These are phyloP conservation scores for Chrysosporium queenslandicum DNA, from an alignment of 2,329 filamentous ascomycete species.

Conservation along the genomic window DNA sequence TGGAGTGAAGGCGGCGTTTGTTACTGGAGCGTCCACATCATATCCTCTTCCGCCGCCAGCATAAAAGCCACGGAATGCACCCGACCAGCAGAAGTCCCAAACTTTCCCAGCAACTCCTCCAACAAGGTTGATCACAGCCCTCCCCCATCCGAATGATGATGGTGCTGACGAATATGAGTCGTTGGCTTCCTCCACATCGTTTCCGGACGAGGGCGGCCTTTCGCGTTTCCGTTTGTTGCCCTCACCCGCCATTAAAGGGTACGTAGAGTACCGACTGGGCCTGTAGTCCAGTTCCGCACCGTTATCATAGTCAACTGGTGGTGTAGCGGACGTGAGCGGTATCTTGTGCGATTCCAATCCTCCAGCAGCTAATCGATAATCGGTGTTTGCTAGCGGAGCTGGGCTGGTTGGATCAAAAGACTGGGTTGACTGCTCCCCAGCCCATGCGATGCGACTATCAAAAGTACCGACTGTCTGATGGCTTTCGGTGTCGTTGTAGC, in stretches of 20 bases:
- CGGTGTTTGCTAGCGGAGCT: slow-evolving; percentile 31
- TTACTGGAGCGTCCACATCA: slow-evolving; percentile 36
- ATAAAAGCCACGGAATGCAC: slow-evolving; percentile 71
- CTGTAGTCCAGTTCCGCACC: slow-evolving; percentile 34
- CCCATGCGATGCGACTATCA: slow-evolving; percentile 8
- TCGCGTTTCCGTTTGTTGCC: slow-evolving; percentile 14
- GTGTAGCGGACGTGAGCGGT: slow-evolving; percentile 18
- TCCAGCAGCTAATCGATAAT: slow-evolving; percentile 30
- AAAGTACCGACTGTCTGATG: slow-evolving; percentile 3
- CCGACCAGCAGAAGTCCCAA: slow-evolving; percentile 68
- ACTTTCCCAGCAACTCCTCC: slow-evolving; percentile 53
- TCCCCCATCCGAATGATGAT: slow-evolving; percentile 18
- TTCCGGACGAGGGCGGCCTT: slow-evolving; percentile 8
- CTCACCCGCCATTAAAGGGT: neutral
- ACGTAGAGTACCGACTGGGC: slow-evolving; percentile 32
- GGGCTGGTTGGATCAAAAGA: slow-evolving; percentile 25
- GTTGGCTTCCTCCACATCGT: neutral
- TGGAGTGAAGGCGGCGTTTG: slow-evolving; percentile 12
- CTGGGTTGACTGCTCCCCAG: slow-evolving; percentile 12
- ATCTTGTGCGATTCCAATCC: slow-evolving; percentile 25
- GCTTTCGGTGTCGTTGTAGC: slow-evolving; percentile 12
- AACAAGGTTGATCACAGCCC: slow-evolving; percentile 35
- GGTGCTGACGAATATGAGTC: neutral
- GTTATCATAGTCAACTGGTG: slow-evolving; percentile 14
- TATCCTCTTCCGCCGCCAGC: slow-evolving; percentile 73